Evolutionary conservation across 495 filamentous ascomycete genomes (phyloP).

Genomic region (Aspergillus egyptiacus): DNA sequence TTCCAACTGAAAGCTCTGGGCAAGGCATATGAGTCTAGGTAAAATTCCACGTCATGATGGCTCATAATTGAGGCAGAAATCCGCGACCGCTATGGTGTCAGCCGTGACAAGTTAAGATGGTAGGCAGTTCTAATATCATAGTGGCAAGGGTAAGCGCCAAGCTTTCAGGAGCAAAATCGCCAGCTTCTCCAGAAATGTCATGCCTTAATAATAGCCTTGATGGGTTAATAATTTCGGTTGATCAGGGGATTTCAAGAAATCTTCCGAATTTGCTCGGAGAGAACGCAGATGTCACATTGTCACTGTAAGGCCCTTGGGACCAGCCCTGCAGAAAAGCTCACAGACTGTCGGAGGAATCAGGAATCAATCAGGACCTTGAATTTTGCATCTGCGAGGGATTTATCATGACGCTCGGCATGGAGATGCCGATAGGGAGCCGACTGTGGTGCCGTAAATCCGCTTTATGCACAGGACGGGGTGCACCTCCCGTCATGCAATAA

Average conservation of each 20-base stretch:
- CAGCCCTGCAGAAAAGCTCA: neutral
- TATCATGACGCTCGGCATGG: slow-evolving; percentile 13
- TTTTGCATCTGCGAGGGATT: neutral
- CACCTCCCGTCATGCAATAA: slow-evolving; percentile 4
- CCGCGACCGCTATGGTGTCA: neutral
- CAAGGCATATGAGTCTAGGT: neutral
- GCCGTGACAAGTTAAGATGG: too few species aligned
- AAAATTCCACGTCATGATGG: slow-evolving; percentile 1
- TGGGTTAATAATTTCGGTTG: neutral
- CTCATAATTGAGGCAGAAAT: neutral
- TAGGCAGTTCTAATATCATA: neutral
- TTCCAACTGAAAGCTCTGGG: neutral
- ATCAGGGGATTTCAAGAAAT: neutral
- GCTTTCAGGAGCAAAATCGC: slow-evolving; percentile 13
- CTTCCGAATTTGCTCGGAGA: neutral
- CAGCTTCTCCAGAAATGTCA: slow-evolving; percentile 11
- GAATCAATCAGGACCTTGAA: neutral
- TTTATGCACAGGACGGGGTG: slow-evolving; percentile 11
- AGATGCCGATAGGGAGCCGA: neutral
- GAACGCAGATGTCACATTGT: too few species aligned
- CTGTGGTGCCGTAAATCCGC: slow-evolving; percentile 21
- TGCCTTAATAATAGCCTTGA: neutral
- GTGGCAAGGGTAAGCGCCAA: slow-evolving; percentile 5
- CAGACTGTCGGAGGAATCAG: neutral
- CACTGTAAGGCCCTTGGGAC: slow-evolving; percentile 6